Evolutionary conservation across 202 grass and related monocot species (phyloP), one percentile per base, ranked within the genome.

Genomic region (Zoysia matrella): DNA sequence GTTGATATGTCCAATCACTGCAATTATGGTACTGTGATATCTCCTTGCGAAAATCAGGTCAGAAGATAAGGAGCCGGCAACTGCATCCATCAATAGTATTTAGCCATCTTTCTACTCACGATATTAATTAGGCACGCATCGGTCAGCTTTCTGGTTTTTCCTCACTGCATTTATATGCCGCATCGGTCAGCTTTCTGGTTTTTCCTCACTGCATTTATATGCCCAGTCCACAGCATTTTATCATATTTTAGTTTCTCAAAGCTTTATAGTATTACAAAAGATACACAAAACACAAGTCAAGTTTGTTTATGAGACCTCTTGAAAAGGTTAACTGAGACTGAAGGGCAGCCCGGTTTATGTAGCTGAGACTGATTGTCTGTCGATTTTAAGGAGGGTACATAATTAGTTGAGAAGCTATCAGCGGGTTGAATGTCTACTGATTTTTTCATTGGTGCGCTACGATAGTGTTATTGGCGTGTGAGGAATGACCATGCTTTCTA

Each of bases 121-220:
- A 71, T 61, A 84, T 84, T 84, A 68, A 79, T 80, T 42, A 74
- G 62, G 75, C 22, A 11, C 15, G 0, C 49, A 79, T 61, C 53
- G 55, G 63, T 60, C 80, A 83, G 80, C 6, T 48, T 79, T 54
- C 62, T 52, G 42, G 9, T 41, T 8, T 14, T 55, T 12, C 42
- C 18, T 53, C 18, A 22, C 22, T 22, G 22, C 22, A 22, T 22
- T 22, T 22, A 22, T 22, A 22, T 22, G 22, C 22, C 22, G n/a
- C n/a, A n/a, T n/a, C n/a, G n/a, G n/a, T n/a, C n/a, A n/a, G n/a
- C n/a, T n/a, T n/a, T n/a, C n/a, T n/a, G n/a, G n/a, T n/a, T n/a
- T n/a, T n/a, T n/a, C n/a, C 6, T 76, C n/a, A 71, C 73, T 60
- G 42, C 79, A 67, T 79, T 88, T 84, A 80, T 64, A 80, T 62